A percentile compares a stretch with the other conserved stretches of the same genome.
Evolutionary conservation across 805 yeast genomes (phyloP).

Genomic region (Spathaspora arborariae): DNA sequence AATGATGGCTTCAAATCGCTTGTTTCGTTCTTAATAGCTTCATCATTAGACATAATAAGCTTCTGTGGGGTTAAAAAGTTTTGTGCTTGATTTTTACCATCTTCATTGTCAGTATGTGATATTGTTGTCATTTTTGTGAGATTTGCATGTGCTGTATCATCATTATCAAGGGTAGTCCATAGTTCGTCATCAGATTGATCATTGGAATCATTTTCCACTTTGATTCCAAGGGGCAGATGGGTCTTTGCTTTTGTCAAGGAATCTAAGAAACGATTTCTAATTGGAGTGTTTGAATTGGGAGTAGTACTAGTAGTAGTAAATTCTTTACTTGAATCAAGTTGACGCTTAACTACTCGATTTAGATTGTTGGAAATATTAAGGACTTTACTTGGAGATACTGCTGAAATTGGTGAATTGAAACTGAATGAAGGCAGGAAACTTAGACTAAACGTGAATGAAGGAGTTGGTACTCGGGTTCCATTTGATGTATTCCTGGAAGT

Average conservation of each 20-base stretch:
- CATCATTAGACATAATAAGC: conserved; percentile 10
- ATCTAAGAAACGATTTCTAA: background rate
- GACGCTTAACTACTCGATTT: conserved; percentile 8
- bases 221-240: background rate
- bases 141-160: conserved; percentile 5
- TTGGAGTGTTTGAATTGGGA: background rate
- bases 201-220: background rate
- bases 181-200: conserved; percentile 15
- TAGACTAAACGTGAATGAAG: conserved; percentile 35
- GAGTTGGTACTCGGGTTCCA: conserved; percentile 15
- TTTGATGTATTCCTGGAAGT: background rate
- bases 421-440: conserved; percentile 43
- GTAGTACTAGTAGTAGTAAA: background rate
- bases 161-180: conserved; percentile 28
- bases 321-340: background rate
- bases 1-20: background rate
- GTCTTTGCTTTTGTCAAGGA: background rate
- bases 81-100: conserved; percentile 5
- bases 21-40: background rate
- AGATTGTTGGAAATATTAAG: conserved; percentile 20
- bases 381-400: conserved; percentile 34
- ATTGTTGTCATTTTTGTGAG: conserved; percentile 8
- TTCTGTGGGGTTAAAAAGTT: conserved; percentile 33
- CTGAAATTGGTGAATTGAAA: conserved; percentile 31
- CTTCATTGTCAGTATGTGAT: conserved; percentile 10